These are phyloP conservation scores for Macrolepiota albuminosa DNA, from an alignment of 768 basidiomycete species.

Conservation along the genomic window DNA sequence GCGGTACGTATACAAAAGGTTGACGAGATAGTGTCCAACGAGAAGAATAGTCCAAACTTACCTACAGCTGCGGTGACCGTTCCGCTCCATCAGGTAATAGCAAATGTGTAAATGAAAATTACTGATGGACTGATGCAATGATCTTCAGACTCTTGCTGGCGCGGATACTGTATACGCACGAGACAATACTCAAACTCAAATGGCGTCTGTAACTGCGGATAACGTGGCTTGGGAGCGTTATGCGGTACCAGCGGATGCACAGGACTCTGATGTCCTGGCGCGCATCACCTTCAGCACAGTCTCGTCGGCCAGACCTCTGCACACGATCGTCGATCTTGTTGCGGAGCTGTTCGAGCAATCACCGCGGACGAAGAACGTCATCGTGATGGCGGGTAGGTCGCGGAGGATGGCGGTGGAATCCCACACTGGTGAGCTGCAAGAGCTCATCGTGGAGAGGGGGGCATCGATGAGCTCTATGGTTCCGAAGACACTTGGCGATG, in stretches of 20 bases:
- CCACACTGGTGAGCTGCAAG: slow-evolving; percentile 54
- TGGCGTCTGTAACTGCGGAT: slow-evolving; percentile 83
- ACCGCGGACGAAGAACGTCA: slow-evolving; percentile 38
- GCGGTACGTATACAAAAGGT: slow-evolving; percentile 57
- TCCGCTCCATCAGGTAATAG: slow-evolving; percentile 26
- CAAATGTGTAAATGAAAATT: background rate
- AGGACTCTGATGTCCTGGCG: slow-evolving; percentile 31
- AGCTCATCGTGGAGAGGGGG: slow-evolving; percentile 37
- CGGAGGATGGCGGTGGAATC: slow-evolving; percentile 60
- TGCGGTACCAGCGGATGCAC: slow-evolving; percentile 27
- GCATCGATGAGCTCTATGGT: slow-evolving; percentile 49
- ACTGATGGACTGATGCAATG: background rate
- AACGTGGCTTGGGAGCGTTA: slow-evolving; percentile 71
- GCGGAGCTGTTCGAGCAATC: slow-evolving; percentile 23
- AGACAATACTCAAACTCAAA: slow-evolving; percentile 54
- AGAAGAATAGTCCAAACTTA: slow-evolving; percentile 7
- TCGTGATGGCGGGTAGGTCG: slow-evolving; percentile 72
- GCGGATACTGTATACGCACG: slow-evolving; percentile 73
- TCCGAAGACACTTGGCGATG: slow-evolving; percentile 71
- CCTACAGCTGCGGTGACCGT: slow-evolving; percentile 5
- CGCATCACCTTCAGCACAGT: slow-evolving; percentile 58
- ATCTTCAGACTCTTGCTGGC: slow-evolving; percentile 38
- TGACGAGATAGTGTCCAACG: slow-evolving; percentile 30
- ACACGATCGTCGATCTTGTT: slow-evolving; percentile 44
- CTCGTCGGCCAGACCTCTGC: slow-evolving; percentile 50